Evolutionary conservation across 306 rosid species (phyloP), one percentile per base, ranked within the genome.

Genomic region (Senna siamea): DNA sequence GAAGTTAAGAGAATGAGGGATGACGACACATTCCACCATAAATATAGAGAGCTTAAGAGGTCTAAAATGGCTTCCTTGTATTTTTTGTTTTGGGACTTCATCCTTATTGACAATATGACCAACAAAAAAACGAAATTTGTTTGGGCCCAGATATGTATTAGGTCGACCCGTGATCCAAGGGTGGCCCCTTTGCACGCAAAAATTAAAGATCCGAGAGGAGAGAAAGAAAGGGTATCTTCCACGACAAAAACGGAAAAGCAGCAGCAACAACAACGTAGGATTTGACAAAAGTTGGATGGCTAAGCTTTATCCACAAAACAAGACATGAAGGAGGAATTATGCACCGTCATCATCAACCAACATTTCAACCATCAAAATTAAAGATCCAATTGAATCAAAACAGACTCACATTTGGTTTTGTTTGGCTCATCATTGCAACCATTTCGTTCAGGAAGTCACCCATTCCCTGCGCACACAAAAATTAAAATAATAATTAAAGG

Each of bases 401-500:
- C 18, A 19, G 14, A 48, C 93, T 82, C 79, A 91, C 97, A 78
- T 61, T 89, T 32, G 97, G 79, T 70, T 84, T 85, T 6, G 93
- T 85, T 74, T 92, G 93, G 77, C 77, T 85, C 97, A 94, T 94
- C 96, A 94, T 92, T 32, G 89, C 76, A 20, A 84, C 89, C 99
- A 94, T 94, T 80, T 94, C 99, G 40, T 71, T 81, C 87, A 94
- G 74, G 72, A 94, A 92, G 53, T 92, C 99, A 55, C 93, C 93
- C 97, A 94, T 92, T 10, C 88, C 99, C 99, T 94, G 93, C 87
- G 84, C 41, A 58, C 30, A 69, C 7, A 77, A 58, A 66, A 2
- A 60, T 7, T 6, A 7, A 32, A 32, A 60, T 20, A 4, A 37
- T 37, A 37, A 37, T 4, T 7, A 37, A 37, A 37, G 40, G 7